phyloP scores from a whole-genome alignment of 768 basidiomycete species.

The Termitomyces sp. region DNA sequence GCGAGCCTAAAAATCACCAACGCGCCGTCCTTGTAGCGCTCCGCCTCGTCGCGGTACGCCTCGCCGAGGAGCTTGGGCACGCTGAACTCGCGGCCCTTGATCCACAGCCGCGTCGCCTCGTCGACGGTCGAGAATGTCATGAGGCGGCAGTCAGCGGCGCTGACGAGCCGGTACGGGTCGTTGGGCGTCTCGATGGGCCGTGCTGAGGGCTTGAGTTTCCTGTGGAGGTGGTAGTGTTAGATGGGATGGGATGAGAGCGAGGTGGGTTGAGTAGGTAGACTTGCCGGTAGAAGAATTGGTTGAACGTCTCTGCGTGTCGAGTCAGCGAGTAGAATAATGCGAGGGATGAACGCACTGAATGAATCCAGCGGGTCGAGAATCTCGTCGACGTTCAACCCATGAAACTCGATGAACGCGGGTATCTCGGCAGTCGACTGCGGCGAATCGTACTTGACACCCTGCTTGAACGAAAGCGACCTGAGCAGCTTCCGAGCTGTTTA shows the following conservation, averaged over 20 bases:
- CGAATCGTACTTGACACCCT: slow-evolving; percentile 88
- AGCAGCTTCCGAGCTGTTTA: slow-evolving; percentile 68
- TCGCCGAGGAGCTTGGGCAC: slow-evolving; percentile 78
- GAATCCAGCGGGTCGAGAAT: slow-evolving; percentile 77
- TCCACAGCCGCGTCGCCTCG: slow-evolving; percentile 90
- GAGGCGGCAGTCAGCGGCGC: slow-evolving; percentile 88
- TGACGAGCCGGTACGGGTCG: slow-evolving; percentile 76
- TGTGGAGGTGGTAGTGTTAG: slow-evolving; percentile 20
- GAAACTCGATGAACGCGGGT: slow-evolving; percentile 83
- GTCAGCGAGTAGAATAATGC: not conserved
- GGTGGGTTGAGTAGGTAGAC: not conserved
- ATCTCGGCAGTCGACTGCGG: slow-evolving; percentile 85
- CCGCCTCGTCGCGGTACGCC: slow-evolving; percentile 61
- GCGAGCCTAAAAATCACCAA: slow-evolving; percentile 89
- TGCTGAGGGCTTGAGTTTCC: slow-evolving; percentile 82
- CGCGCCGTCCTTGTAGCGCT: slow-evolving; percentile 74
- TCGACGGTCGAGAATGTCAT: slow-evolving; percentile 82
- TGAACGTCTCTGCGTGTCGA: slow-evolving; percentile 71
- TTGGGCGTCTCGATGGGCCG: slow-evolving; percentile 70
- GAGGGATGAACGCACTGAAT: slow-evolving; percentile 54
- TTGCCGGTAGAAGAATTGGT: slow-evolving; percentile 83
- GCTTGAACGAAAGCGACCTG: slow-evolving; percentile 88
- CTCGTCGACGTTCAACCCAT: slow-evolving; percentile 77
- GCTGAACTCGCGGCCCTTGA: slow-evolving; percentile 94
- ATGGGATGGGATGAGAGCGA: no score